These are phyloP conservation scores for Trichoderma sp. DNA, from an alignment of 2,329 filamentous ascomycete genomes.

Conservation along the genomic window DNA sequence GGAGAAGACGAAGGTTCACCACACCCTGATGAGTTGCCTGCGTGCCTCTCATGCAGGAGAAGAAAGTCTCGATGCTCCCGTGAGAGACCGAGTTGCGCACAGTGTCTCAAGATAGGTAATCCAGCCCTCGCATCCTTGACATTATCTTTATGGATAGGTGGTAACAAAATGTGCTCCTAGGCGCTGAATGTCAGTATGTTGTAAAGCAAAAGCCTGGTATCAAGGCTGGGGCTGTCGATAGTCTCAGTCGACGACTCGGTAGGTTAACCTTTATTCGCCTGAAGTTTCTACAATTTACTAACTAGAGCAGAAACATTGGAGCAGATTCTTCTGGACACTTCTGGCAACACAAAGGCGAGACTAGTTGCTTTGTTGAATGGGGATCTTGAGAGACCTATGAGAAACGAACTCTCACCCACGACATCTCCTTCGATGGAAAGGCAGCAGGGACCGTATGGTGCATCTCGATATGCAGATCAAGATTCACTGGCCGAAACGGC, in stretches of 20 bases:
- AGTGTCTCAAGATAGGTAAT: neutral
- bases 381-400: neutral
- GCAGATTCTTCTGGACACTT: neutral
- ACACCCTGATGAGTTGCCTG: constrained; percentile 8
- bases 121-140: rapidly evolving
- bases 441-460: neutral
- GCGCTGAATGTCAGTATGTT: constrained; percentile 14
- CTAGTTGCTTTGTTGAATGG: neutral
- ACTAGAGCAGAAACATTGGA: neutral
- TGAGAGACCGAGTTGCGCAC: neutral
- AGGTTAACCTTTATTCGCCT: neutral
- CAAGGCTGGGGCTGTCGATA: constrained; percentile 16
- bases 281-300: neutral
- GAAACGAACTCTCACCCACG: neutral
- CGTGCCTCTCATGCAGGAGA: constrained; percentile 17
- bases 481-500: neutral
- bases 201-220: constrained; percentile 17
- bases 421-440: neutral
- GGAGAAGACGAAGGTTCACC: constrained; percentile 11
- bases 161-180: neutral
- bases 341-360: neutral
- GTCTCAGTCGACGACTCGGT: constrained; percentile 16
- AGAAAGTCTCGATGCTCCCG: constrained; percentile 15
- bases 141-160: neutral
- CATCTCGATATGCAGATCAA: neutral